Conservation (phyloP, 2,329 filamentous ascomycete genomes). For the Chrysosporium keratinophilum region DNA sequence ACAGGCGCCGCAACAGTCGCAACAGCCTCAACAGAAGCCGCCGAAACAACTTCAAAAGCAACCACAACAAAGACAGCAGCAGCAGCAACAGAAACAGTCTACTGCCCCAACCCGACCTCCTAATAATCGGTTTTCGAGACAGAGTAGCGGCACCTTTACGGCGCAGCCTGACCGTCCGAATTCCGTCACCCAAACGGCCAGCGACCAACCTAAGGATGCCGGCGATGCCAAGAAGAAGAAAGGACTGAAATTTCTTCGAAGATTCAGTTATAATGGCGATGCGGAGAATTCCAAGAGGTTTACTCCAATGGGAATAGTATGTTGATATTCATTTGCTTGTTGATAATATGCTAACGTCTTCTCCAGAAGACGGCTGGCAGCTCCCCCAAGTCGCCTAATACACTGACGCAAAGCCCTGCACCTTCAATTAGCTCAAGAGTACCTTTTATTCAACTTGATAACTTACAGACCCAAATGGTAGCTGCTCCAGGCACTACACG, state of each 20-base stretch:
- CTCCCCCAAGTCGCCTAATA: neutral
- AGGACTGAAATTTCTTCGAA: neutral
- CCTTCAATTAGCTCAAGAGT: neutral
- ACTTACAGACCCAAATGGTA: neutral
- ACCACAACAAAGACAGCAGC: neutral
- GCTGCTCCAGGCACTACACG: neutral
- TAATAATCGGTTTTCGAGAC: neutral
- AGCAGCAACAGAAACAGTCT: neutral
- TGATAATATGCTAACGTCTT: neutral
- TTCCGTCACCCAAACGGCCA: neutral
- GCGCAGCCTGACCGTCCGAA: neutral
- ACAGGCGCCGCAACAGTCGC: neutral
- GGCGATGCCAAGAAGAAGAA: neutral
- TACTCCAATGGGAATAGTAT: slow-evolving; percentile 1
- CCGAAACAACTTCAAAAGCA: neutral
- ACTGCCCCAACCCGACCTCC: neutral
- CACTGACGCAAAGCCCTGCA: neutral
- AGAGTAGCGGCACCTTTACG: neutral
- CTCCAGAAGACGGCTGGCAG: neutral
- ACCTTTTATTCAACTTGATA: neutral
- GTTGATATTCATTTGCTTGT: neutral
- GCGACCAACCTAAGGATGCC: neutral
- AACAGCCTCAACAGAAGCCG: no score
- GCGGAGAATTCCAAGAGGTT: neutral
- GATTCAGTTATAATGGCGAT: neutral